Evolutionary conservation across 2,329 filamentous ascomycete species (phyloP), one percentile per base, ranked within the genome.

Genomic region (Cadophora sp.): DNA sequence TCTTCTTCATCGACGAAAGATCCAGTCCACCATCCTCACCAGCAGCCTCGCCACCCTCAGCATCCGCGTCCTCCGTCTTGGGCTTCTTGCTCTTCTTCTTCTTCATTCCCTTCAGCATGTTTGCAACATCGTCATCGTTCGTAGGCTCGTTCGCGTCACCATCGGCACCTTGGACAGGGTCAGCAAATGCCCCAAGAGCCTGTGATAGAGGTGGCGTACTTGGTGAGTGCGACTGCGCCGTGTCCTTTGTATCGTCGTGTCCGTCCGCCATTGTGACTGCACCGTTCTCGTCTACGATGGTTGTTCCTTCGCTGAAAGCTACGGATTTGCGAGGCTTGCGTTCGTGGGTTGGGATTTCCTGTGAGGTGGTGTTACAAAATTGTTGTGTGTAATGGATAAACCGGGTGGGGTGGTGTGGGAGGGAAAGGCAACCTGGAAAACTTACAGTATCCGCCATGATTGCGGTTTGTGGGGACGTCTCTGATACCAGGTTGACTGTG

Each of bases 21-120:
- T 86, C 83, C 53, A 81, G 79, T 45, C 81, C 81, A 43, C 83
- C 81, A 63, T 84, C 84, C 55, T 82, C 81, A 55, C 78, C 82
- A 61, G 79, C 80, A 70, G 79, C 78, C 72, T 83, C 80, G 74
- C 83, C 73, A 73, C 90, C 93, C 73, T 90, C 90, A 78, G 79
- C 81, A 68, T 88, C 85, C 62, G 88, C 83, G 70, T 89, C 86
- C 72, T 89, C 87, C 66, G 88, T 81, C 79, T 86, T 88, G 72
- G 84, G 85, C 77, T 90, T 91, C 86, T 91, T 91, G 83, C 97
- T 97, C 85, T 97, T 98, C 82, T 94, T 93, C 81, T 93, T 93
- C 78, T 90, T 88, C 68, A 91, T 83, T 59, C 86, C 86, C 78
- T 88, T 89, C 79, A 91, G 88, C 75, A 90, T 83, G 68, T 88